A percentile compares a stretch with the other conserved stretches of the same genome.
Evolutionary conservation across 352 stramenopile genomes (phyloP).

Genomic region (Pythium aristosporum): DNA sequence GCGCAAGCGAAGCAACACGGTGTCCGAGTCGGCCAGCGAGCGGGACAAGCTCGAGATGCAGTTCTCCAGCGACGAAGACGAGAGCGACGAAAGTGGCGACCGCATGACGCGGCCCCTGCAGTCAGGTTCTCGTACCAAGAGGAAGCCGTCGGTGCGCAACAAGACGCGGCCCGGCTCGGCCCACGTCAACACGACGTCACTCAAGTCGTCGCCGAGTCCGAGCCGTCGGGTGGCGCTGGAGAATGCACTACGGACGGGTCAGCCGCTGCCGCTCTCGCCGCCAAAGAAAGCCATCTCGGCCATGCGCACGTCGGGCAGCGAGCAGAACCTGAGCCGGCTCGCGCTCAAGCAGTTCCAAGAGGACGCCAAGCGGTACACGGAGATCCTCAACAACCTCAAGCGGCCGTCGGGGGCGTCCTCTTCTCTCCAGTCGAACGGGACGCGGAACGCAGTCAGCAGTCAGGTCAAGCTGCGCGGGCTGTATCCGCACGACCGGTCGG

Average conservation of each 20-base stretch:
- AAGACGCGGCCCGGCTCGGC: constrained; percentile 25
- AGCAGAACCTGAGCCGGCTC: constrained; percentile 42
- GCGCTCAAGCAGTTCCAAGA: constrained; percentile 77
- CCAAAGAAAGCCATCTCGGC: constrained; percentile 17
- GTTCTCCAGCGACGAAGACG: constrained; percentile 31
- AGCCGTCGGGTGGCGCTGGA: constrained; percentile 20
- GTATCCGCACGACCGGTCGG: not conserved
- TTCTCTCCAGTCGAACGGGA: not conserved
- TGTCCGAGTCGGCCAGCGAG: constrained; percentile 35
- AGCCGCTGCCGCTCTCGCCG: constrained; percentile 27
- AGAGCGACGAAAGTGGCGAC: not conserved
- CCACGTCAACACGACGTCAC: not conserved
- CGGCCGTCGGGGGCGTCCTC: constrained; percentile 33
- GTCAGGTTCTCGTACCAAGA: not conserved
- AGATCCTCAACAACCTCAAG: constrained; percentile 75
- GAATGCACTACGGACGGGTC: constrained; percentile 24
- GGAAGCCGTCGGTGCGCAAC: constrained; percentile 14
- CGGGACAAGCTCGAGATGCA: constrained; percentile 36
- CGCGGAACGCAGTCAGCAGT: constrained; percentile 10
- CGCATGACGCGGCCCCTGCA: not conserved
- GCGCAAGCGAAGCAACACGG: constrained; percentile 36
- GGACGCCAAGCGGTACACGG: constrained; percentile 70
- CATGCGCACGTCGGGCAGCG: constrained; percentile 22
- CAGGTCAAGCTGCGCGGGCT: constrained; percentile 18
- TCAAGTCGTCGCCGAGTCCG: constrained; percentile 13